These are phyloP conservation scores for Ailanthus altissimus DNA, from an alignment of 345 rosid genomes.

Conservation along the genomic window DNA sequence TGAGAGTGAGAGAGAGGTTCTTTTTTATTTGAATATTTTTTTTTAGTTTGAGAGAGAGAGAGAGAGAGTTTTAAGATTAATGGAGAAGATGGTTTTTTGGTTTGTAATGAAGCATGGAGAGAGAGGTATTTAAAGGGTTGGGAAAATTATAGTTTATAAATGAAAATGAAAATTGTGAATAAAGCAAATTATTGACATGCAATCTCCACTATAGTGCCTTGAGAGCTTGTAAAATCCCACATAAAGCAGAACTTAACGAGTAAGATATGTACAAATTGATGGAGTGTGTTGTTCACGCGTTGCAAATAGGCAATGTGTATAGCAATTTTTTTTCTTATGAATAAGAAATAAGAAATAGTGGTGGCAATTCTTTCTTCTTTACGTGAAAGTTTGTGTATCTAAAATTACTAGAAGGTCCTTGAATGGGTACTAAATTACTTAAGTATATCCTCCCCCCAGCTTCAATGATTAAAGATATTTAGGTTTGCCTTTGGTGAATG, in stretches of 20 bases:
- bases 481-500: background rate
- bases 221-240: background rate
- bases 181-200: background rate
- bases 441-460: background rate
- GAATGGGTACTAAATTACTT: background rate
- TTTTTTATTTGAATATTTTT: background rate
- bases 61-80: slow-evolving; percentile 2
- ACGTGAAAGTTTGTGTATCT: background rate
- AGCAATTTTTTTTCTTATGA: background rate
- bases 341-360: background rate
- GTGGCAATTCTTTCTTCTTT: background rate
- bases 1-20: slow-evolving; percentile 20
- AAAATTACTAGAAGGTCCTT: slow-evolving; percentile 25
- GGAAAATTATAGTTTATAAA: slow-evolving; percentile 31
- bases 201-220: too few species aligned
- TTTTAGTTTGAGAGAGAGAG: slow-evolving; percentile 10
- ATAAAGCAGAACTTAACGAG: background rate
- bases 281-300: slow-evolving; percentile 18
- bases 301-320: background rate
- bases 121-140: slow-evolving; percentile 51
- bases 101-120: slow-evolving; percentile 18
- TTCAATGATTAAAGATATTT: slow-evolving; percentile 25
- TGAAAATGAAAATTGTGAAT: background rate
- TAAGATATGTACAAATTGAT: background rate
- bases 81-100: slow-evolving; percentile 3